Evolutionary conservation across 768 basidiomycete genomes (phyloP).

Genomic region (Floccularia luteovirens): DNA sequence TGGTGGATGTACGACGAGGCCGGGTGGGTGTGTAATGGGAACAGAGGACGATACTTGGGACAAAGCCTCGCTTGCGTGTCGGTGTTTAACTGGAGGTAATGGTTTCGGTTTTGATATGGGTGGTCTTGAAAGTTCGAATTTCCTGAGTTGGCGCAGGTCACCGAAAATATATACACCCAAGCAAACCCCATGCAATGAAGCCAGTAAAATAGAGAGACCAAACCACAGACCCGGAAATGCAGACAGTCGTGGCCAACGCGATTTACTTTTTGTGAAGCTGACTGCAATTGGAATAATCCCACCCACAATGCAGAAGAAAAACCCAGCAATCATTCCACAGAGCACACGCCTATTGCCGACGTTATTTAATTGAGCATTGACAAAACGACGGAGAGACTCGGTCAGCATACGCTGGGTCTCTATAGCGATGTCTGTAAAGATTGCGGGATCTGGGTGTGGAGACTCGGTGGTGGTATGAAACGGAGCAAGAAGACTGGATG

Average conservation of each 20-base stretch:
- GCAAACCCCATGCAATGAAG: conserved; percentile 68
- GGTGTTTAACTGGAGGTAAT: conserved; percentile 16
- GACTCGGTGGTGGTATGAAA: conserved; percentile 37
- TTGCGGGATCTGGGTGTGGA: conserved; percentile 56
- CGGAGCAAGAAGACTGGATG: conserved; percentile 57
- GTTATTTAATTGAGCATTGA: conserved; percentile 60
- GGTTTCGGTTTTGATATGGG: conserved; percentile 46
- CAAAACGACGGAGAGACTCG: conserved; percentile 58
- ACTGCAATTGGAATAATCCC: conserved; percentile 38
- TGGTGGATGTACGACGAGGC: conserved; percentile 10
- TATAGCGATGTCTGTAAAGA: conserved; percentile 52
- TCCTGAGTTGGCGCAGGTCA: conserved; percentile 69
- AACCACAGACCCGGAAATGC: conserved; percentile 68
- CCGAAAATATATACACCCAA: conserved; percentile 76
- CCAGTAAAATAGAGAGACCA: conserved; percentile 52
- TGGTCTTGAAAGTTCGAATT: conserved; percentile 70
- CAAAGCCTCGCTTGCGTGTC: conserved; percentile 5
- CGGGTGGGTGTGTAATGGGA: conserved; percentile 19
- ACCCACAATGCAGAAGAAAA: conserved; percentile 37
- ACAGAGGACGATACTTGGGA: conserved; percentile 3
- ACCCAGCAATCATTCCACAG: conserved; percentile 63
- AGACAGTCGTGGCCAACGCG: conserved; percentile 50
- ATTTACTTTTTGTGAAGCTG: conserved; percentile 36
- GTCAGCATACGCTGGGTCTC: conserved; percentile 54
- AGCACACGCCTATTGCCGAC: conserved; percentile 65